Evolutionary conservation across 2,329 filamentous ascomycete genomes (phyloP).

Genomic region (Xylaria sp.): DNA sequence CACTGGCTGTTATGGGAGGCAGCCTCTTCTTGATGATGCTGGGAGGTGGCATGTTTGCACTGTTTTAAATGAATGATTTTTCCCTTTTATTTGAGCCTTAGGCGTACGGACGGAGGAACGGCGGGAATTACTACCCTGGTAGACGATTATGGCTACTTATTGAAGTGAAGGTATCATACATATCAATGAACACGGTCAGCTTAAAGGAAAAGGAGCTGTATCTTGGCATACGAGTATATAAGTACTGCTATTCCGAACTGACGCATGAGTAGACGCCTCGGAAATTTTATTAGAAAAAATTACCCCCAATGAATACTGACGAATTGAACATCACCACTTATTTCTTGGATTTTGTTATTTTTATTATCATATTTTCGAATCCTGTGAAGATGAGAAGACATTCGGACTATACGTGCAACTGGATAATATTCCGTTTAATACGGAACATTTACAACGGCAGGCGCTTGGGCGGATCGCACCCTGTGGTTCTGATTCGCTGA

Average conservation of each 20-base stretch:
- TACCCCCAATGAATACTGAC: not conserved
- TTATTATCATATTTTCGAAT: no score
- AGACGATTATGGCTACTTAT: not conserved
- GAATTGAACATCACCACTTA: not conserved
- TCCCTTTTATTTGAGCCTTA: conserved; percentile 4
- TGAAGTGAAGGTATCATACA: not conserved
- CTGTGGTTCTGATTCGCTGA: conserved; percentile 19
- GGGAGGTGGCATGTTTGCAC: conserved; percentile 33
- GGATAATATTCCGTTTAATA: no score
- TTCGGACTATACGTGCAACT: no score
- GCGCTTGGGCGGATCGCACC: not conserved
- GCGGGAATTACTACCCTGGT: not conserved
- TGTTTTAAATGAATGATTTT: conserved; percentile 13
- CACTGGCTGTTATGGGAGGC: conserved; percentile 27
- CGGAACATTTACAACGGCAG: not conserved
- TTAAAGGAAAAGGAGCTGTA: not conserved
- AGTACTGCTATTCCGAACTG: not conserved
- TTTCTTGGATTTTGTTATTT: not conserved
- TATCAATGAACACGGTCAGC: not conserved
- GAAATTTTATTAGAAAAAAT: not conserved
- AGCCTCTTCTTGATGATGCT: conserved; percentile 32
- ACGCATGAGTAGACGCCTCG: not conserved
- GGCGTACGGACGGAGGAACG: conserved; percentile 5
- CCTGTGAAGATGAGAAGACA: no score
- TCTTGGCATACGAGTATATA: not conserved